Evolutionary conservation across 768 basidiomycete species (phyloP).

Genomic region (Boletus rubescentipes): DNA sequence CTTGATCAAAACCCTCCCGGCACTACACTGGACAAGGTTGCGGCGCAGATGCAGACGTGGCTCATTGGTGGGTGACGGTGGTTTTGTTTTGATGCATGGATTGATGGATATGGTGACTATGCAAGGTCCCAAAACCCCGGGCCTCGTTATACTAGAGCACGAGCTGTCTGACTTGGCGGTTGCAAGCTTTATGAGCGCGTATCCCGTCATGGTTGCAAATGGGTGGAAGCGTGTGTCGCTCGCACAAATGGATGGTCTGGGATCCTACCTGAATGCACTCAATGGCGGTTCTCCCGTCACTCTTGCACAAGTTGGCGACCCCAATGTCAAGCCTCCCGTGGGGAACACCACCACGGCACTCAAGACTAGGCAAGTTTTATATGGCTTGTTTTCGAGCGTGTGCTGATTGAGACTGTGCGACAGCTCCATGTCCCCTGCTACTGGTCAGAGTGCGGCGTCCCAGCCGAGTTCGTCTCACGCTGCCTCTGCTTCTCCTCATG

Average conservation of each 20-base stretch:
- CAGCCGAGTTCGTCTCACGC: conserved; percentile 11
- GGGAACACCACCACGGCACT: conserved; percentile 7
- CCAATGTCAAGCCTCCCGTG: conserved; percentile 16
- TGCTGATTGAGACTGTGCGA: background rate
- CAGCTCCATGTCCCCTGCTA: conserved; percentile 6
- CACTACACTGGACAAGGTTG: conserved; percentile 49
- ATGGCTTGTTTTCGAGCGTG: background rate
- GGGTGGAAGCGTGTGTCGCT: conserved; percentile 72
- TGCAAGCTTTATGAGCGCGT: conserved; percentile 63
- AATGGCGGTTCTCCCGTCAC: conserved; percentile 29
- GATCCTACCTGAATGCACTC: conserved; percentile 48
- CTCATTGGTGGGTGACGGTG: conserved; percentile 41
- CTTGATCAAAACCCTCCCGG: conserved; percentile 39
- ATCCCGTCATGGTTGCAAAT: conserved; percentile 58
- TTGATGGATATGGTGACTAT: background rate
- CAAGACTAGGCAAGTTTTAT: conserved; percentile 5
- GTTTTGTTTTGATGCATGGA: background rate
- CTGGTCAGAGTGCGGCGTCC: background rate
- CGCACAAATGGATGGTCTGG: conserved; percentile 41
- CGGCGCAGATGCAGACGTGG: conserved; percentile 53
- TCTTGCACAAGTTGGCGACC: conserved; percentile 22
- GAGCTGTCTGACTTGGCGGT: conserved; percentile 66
- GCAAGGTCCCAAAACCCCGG: conserved; percentile 67
- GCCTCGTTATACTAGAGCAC: conserved; percentile 83
- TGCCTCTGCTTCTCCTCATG: conserved; percentile 23